Percentiles rank a stretch among this genome's conserved stretches.
These are phyloP conservation scores for Coffea canephora DNA, from an alignment of 257 asterid genomes.

Conservation along the genomic window DNA sequence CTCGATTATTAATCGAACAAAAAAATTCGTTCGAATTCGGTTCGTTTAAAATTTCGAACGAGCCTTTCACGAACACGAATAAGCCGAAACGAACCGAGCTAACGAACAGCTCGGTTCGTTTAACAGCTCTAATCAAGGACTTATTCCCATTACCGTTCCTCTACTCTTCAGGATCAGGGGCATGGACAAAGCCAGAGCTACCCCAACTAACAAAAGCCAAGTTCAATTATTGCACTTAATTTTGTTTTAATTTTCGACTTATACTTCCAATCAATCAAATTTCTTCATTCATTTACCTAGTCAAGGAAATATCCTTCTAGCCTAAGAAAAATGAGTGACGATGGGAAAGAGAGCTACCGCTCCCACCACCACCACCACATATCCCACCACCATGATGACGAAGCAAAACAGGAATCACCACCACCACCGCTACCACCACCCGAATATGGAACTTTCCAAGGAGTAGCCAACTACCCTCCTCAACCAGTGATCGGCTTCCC, in stretches of 20 bases:
- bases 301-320: not conserved
- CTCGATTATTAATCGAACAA: no score
- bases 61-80: no score
- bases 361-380: conserved; percentile 25
- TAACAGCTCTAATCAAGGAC: no score
- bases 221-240: conserved; percentile 3
- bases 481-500: conserved; percentile 76
- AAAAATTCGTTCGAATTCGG: no score
- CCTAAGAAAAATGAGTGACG: conserved; percentile 45
- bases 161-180: not conserved
- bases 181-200: not conserved
- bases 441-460: conserved; percentile 83
- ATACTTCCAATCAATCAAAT: not conserved
- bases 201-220: not conserved
- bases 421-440: conserved; percentile 35
- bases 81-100: no score
- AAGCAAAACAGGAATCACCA: conserved; percentile 1
- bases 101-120: no score
- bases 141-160: not conserved
- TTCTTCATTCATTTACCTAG: not conserved
- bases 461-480: conserved; percentile 69
- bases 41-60: no score
- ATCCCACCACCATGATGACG: conserved; percentile 12
- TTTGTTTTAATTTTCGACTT: not conserved
- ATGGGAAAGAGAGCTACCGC: conserved; percentile 38